Evolutionary conservation across 2,329 filamentous ascomycete genomes (phyloP).

Genomic region (Botrytis byssoidea): DNA sequence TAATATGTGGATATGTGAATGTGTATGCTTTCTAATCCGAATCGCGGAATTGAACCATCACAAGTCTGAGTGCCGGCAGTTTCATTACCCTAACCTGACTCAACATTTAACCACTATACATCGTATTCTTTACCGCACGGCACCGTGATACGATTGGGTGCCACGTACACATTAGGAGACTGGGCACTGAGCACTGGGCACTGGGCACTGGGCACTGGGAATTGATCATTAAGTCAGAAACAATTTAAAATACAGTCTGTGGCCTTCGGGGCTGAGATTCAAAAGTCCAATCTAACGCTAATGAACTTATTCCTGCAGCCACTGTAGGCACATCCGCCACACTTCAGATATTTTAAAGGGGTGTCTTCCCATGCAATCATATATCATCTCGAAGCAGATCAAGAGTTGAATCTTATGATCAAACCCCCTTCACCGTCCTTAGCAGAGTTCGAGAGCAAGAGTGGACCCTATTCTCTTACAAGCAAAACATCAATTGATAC

Average conservation of each 20-base stretch:
- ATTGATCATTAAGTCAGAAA: not conserved
- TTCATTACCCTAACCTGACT: not conserved
- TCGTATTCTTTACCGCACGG: not conserved
- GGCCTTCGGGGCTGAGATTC: not conserved
- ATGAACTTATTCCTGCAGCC: constrained; percentile 1
- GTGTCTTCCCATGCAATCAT: not conserved
- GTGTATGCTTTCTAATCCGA: not conserved
- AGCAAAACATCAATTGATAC: not conserved
- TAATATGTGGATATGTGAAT: not conserved
- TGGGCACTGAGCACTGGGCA: not conserved
- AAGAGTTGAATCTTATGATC: constrained; percentile 3
- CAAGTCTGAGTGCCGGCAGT: not conserved
- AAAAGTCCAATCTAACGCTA: not conserved
- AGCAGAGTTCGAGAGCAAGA: not conserved
- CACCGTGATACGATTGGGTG: not conserved
- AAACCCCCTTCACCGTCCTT: constrained; percentile 16
- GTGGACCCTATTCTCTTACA: not conserved
- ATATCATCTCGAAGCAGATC: constrained; percentile 13
- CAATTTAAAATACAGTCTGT: not conserved
- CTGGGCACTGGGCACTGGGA: not conserved
- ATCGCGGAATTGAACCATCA: not conserved
- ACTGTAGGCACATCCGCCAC: not conserved
- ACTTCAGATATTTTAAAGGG: not conserved
- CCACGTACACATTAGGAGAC: not conserved
- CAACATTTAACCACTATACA: not conserved